These are phyloP conservation scores for Psilocybe mexicana DNA, from an alignment of 1,284 basidiomycete genomes.

Conservation along the genomic window DNA sequence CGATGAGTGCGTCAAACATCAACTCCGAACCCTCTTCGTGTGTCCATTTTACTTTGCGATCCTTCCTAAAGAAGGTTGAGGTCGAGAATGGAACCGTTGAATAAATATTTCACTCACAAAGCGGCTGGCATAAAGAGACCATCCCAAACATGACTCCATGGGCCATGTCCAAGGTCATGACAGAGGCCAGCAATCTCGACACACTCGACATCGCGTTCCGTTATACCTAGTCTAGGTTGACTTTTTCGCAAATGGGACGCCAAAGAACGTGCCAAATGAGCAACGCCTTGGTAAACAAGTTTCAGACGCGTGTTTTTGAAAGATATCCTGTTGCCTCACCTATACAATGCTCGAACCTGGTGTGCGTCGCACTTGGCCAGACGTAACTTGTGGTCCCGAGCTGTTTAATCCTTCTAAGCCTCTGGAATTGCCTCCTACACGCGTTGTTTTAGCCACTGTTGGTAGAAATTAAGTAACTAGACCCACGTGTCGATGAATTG, in stretches of 20 bases:
- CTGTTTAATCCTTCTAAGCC: constrained; percentile 73
- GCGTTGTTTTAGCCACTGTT: constrained; percentile 4
- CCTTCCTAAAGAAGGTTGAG: constrained; percentile 22
- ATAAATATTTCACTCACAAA: constrained; percentile 40
- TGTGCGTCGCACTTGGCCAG: constrained; percentile 76
- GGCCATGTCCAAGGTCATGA: constrained; percentile 74
- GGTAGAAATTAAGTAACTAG: neutral
- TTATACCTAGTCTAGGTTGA: constrained; percentile 66
- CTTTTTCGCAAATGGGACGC: constrained; percentile 54
- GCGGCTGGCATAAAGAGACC: constrained; percentile 60
- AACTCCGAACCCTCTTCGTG: constrained; percentile 73
- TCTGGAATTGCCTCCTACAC: constrained; percentile 69
- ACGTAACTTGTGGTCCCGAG: constrained; percentile 74
- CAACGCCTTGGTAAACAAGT: constrained; percentile 52
- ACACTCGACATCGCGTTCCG: constrained; percentile 64
- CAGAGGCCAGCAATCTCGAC: constrained; percentile 72
- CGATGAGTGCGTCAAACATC: constrained; percentile 69
- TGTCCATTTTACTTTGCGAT: constrained; percentile 45
- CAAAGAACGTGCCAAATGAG: constrained; percentile 64
- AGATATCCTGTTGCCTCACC: constrained; percentile 42
- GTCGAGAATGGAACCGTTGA: neutral
- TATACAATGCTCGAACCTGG: constrained; percentile 77
- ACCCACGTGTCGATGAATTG: constrained; percentile 51
- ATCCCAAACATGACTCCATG: constrained; percentile 78
- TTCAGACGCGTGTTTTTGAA: neutral